Evolutionary conservation across 1,284 basidiomycete genomes (phyloP).

Genomic region (Irpex sp.): DNA sequence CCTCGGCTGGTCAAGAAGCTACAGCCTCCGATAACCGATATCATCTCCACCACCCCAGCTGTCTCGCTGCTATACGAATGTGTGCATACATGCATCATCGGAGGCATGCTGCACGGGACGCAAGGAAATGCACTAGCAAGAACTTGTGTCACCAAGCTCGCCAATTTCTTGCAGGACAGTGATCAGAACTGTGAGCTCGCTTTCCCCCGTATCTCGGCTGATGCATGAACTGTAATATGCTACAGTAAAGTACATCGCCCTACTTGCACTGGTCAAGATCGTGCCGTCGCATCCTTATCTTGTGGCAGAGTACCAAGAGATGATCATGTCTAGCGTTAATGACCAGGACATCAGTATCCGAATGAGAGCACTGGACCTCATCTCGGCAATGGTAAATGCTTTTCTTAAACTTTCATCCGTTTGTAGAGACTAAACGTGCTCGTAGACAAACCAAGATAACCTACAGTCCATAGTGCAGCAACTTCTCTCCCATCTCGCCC

Average conservation of each 20-base stretch:
- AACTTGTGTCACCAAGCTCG: conserved; percentile 91
- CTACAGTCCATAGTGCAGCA: conserved; percentile 88
- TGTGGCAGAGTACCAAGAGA: conserved; percentile 89
- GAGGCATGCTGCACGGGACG: conserved; percentile 87
- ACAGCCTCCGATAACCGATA: conserved; percentile 87
- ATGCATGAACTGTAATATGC: not conserved
- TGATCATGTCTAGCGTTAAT: conserved; percentile 85
- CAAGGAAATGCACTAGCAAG: conserved; percentile 81
- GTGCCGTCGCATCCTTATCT: conserved; percentile 90
- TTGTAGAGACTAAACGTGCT: conserved; percentile 6
- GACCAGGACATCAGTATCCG: conserved; percentile 96
- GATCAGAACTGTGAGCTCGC: conserved; percentile 85
- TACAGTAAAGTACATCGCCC: conserved; percentile 92
- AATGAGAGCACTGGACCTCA: conserved; percentile 90
- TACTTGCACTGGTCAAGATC: conserved; percentile 94
- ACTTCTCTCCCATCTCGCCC: conserved; percentile 80
- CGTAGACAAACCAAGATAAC: conserved; percentile 76
- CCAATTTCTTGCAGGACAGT: conserved; percentile 85
- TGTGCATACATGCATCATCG: conserved; percentile 96
- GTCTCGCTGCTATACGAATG: conserved; percentile 98
- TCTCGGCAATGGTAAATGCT: conserved; percentile 82
- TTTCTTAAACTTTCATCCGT: conserved; percentile 1
- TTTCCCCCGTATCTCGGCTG: not conserved
- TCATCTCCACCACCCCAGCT: conserved; percentile 94
- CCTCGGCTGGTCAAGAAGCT: conserved; percentile 93